These are phyloP conservation scores for Imleria badia DNA, from an alignment of 768 basidiomycete genomes.

Conservation along the genomic window DNA sequence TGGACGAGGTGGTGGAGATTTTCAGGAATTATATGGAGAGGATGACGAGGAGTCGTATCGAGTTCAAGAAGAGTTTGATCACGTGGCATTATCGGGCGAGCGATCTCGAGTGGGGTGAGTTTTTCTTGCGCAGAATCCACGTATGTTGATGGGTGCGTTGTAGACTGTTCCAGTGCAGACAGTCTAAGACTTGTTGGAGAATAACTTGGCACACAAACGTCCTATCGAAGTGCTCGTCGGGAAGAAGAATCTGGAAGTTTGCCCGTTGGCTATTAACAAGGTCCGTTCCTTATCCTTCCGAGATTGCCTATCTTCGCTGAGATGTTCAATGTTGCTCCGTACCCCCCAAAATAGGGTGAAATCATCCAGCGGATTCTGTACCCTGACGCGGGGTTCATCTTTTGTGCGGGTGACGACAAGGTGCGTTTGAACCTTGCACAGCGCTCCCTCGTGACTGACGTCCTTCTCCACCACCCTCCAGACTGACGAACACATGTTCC, in stretches of 20 bases:
- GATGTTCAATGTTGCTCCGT: not conserved
- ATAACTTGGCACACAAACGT: constrained; percentile 86
- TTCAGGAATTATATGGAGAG: constrained; percentile 97
- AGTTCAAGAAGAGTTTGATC: constrained; percentile 95
- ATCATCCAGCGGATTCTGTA: constrained; percentile 95
- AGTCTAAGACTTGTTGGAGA: constrained; percentile 95
- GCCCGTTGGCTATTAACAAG: constrained; percentile 96
- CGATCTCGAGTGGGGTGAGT: constrained; percentile 94
- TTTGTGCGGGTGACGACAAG: constrained; percentile 99
- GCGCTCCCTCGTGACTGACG: not conserved
- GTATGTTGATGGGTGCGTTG: constrained; percentile 1
- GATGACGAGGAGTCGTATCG: constrained; percentile 94
- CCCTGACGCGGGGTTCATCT: constrained; percentile 92
- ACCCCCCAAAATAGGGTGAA: constrained; percentile 61
- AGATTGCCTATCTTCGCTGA: not conserved
- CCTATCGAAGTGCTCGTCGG: constrained; percentile 97
- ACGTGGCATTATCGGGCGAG: constrained; percentile 95
- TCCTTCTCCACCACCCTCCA: not conserved
- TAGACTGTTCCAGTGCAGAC: constrained; percentile 90
- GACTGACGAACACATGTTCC: constrained; percentile 99
- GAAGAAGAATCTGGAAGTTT: constrained; percentile 98
- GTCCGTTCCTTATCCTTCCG: constrained; percentile 22
- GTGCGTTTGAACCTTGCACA: too few relatives aligned
- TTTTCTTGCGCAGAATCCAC: not conserved
- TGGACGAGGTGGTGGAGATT: constrained; percentile 91